phyloP scores from a whole-genome alignment of 1,284 basidiomycete species.

The Cystobasidium pallidum region DNA sequence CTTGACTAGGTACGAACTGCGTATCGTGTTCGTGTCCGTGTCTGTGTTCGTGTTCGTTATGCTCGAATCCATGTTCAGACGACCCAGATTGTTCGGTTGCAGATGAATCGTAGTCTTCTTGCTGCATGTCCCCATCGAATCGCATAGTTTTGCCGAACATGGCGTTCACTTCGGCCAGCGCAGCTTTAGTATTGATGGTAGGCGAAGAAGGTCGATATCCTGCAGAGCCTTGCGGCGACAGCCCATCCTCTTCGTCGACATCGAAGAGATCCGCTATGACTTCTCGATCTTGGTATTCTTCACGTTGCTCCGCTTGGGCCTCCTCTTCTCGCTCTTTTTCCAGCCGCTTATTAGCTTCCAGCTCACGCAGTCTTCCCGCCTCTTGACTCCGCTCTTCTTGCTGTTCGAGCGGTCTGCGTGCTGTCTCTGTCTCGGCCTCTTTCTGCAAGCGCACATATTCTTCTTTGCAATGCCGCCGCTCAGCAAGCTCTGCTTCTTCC shows the following conservation, averaged over 20 bases:
- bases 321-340: conserved; percentile 15
- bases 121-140: conserved; percentile 57
- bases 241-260: conserved; percentile 1
- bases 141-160: conserved; percentile 81
- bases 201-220: conserved; percentile 61
- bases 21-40: conserved; percentile 18
- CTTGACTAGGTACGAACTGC: conserved; percentile 37
- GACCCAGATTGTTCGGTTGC: conserved; percentile 43
- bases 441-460: neutral
- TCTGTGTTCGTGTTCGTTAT: conserved; percentile 30
- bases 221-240: conserved; percentile 1
- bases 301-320: neutral
- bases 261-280: neutral
- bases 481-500: neutral
- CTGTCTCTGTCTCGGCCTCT: conserved; percentile 15
- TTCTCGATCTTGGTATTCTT: conserved; percentile 13
- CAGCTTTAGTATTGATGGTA: conserved; percentile 85
- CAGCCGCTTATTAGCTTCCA: neutral
- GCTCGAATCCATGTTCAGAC: conserved; percentile 40
- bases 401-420: neutral
- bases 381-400: neutral
- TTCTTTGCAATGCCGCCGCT: neutral
- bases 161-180: conserved; percentile 86
- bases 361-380: neutral
- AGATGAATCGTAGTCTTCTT: conserved; percentile 53